Base-by-base conservation (phyloP, 768 basidiomycete genomes). In the Kwoniella sp. region DNA sequence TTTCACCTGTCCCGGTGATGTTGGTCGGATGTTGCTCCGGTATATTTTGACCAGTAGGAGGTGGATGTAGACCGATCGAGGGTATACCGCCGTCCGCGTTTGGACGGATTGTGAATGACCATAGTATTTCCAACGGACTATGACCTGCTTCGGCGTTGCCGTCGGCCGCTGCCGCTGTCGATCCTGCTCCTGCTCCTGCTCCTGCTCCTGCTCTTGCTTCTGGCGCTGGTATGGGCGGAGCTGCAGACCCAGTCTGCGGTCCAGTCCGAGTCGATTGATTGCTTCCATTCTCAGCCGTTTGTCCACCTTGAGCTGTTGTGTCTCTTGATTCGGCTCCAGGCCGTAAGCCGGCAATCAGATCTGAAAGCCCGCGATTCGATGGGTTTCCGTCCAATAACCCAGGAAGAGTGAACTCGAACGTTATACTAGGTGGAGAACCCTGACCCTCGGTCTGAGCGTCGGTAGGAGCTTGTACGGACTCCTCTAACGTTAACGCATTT, bases 61-160 rank as follows among this genome's bases (percentile, higher is more conserved):
- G 50, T n/a, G 50, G 38, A 37, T 34, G 51, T 53, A 28, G 41
- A 45, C 41, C 41, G 41, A 45, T 45, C 9, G 41, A 45, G 20
- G 41, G 41, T 45, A 45, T 11, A 17, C 41, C 41, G 8, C 11
- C 41, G 8, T 8, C n/a, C 12, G 28, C 11, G n/a, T 63, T 55
- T 9, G 61, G 54, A 20, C 61, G 61, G 12, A 63, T 63, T 11
- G 50, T 51, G 30, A 63, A 63, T 22, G 61, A 55, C 61, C 61
- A 63, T 22, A 62, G 15, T 25, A 58, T 9, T 11, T 45, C 41
- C 41, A 45, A 17, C 9, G 41, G 11, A 9, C 41, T 17, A 20
- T 45, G 41, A 11, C 41, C 41, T 9, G 41, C 41, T 45, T 45
- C 41, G 11, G 9, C 41, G 20, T 45, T 45, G 3, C 41, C 41